Percentiles rank a stretch among this genome's conserved stretches.
Evolutionary conservation across 768 basidiomycete genomes (phyloP).

Genomic region (Xerocomus spinulosus): DNA sequence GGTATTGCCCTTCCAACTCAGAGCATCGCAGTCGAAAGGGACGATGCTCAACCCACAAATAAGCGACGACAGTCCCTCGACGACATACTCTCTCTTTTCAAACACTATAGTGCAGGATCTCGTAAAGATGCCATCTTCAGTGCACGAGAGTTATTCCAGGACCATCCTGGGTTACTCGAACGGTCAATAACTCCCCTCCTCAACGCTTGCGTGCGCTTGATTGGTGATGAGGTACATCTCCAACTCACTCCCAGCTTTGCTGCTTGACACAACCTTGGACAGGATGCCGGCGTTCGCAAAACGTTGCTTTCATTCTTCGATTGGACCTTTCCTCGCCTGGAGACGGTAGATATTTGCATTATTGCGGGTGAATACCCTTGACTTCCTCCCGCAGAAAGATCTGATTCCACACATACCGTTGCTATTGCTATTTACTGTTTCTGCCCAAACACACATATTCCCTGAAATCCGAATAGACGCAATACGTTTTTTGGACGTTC

Average conservation of each 20-base stretch:
- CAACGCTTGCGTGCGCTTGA: constrained; percentile 59
- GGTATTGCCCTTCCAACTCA: constrained; percentile 90
- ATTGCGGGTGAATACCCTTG: not conserved
- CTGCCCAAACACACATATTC: constrained; percentile 92
- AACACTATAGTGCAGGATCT: constrained; percentile 77
- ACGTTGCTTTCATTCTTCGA: constrained; percentile 59
- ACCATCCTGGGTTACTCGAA: constrained; percentile 51
- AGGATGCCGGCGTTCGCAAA: constrained; percentile 83
- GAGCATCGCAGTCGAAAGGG: constrained; percentile 60
- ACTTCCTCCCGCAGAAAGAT: constrained; percentile 46
- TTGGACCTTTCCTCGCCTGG: constrained; percentile 68
- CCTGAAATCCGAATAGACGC: constrained; percentile 93
- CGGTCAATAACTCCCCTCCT: constrained; percentile 53
- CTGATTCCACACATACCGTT: constrained; percentile 70
- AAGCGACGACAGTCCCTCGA: constrained; percentile 68
- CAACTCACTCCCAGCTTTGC: not conserved
- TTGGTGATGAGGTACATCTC: constrained; percentile 72
- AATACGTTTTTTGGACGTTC: constrained; percentile 69
- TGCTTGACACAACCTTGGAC: constrained; percentile 3
- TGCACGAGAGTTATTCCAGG: constrained; percentile 65
- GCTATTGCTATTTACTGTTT: constrained; percentile 80
- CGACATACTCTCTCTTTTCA: constrained; percentile 72
- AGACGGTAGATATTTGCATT: constrained; percentile 40
- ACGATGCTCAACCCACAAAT: constrained; percentile 61
- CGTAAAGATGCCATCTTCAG: constrained; percentile 77